These are phyloP conservation scores for Dacryopinax primogenitus DNA, from an alignment of 768 basidiomycete genomes.

Conservation along the genomic window DNA sequence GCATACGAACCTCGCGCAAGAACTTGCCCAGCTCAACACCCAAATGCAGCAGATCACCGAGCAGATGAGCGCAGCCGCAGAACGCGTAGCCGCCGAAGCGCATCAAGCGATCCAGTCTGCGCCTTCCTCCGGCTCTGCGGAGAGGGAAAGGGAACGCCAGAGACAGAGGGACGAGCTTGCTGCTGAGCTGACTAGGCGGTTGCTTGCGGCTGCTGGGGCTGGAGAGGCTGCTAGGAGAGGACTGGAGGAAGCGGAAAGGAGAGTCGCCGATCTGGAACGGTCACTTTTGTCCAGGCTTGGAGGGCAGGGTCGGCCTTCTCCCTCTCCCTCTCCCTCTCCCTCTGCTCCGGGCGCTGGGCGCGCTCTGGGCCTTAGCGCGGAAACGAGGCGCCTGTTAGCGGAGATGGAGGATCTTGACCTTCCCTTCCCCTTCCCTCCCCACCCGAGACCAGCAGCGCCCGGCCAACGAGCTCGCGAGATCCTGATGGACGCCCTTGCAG, in stretches of 20 bases:
- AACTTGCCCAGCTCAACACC: background rate
- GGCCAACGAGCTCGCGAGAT: constrained; percentile 15
- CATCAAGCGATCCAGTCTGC: background rate
- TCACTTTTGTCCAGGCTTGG: background rate
- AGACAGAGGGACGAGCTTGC: background rate
- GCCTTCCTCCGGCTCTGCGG: background rate
- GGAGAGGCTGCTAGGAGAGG: background rate
- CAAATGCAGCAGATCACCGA: background rate
- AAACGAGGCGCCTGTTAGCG: too few relatives aligned
- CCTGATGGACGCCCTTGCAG: constrained; percentile 20
- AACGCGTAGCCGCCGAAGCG: too few relatives aligned
- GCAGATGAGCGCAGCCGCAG: background rate
- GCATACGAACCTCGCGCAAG: background rate
- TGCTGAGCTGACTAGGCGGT: background rate
- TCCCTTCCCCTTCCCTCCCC: too few relatives aligned
- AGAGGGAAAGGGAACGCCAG: background rate
- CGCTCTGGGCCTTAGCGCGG: too few relatives aligned
- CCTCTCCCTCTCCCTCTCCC: background rate
- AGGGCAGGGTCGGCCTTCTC: background rate
- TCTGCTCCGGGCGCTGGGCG: too few relatives aligned
- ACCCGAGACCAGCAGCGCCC: too few relatives aligned
- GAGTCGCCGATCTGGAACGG: background rate
- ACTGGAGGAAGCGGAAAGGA: background rate
- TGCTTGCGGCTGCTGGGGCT: constrained; percentile 4
- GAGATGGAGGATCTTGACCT: too few relatives aligned